Percentiles rank a stretch among this genome's conserved stretches.
phyloP scores from a whole-genome alignment of 2,329 filamentous ascomycete species.

The Fusarium caatingaense region DNA sequence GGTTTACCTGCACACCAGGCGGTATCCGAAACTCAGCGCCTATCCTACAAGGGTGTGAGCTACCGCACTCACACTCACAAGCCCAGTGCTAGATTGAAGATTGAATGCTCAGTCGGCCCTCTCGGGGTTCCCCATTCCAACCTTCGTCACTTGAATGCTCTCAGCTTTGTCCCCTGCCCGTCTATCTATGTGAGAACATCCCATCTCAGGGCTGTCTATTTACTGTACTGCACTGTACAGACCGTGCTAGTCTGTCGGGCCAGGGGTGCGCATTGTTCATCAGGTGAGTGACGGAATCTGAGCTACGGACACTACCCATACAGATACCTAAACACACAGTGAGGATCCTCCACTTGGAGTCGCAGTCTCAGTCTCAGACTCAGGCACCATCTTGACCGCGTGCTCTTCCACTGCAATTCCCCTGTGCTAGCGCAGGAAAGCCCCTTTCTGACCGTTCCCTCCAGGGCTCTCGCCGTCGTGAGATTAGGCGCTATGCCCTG shows the following conservation, averaged over 20 bases:
- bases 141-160: slow-evolving; percentile 43
- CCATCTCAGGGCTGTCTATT: slow-evolving; percentile 25
- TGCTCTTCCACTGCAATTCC: slow-evolving; percentile 36
- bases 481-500: slow-evolving; percentile 41
- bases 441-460: slow-evolving; percentile 39
- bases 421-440: slow-evolving; percentile 41
- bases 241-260: not conserved
- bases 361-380: slow-evolving; percentile 26
- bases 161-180: slow-evolving; percentile 24
- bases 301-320: slow-evolving; percentile 1
- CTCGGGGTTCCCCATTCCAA: slow-evolving; percentile 44
- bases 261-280: slow-evolving; percentile 37
- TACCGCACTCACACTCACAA: slow-evolving; percentile 23
- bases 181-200: slow-evolving; percentile 34
- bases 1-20: slow-evolving; percentile 17
- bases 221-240: not conserved
- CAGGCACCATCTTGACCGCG: slow-evolving; percentile 40
- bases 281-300: slow-evolving; percentile 41
- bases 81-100: slow-evolving; percentile 39
- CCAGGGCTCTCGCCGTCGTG: slow-evolving; percentile 30
- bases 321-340: slow-evolving; percentile 20
- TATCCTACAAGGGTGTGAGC: slow-evolving; percentile 35
- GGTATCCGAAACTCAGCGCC: slow-evolving; percentile 40
- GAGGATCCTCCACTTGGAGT: slow-evolving; percentile 6
- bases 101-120: slow-evolving; percentile 17